Evolutionary conservation across 371 early-diverging fungal species (phyloP).

Genomic region (Mortierella sp.): DNA sequence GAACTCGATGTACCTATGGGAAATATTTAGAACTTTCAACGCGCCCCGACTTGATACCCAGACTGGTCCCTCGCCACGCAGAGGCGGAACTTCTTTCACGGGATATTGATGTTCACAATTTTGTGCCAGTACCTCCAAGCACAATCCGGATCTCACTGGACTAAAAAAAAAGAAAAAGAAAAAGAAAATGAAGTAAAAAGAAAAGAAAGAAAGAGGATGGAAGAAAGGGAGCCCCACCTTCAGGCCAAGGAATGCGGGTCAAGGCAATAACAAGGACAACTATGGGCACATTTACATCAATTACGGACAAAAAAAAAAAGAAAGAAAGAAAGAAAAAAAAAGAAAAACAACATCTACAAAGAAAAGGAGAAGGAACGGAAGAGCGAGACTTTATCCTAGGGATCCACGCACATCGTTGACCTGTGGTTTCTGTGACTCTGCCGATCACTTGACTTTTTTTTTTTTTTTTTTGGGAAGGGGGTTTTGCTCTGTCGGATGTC

Average conservation of each 20-base stretch:
- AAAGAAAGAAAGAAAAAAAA: neutral
- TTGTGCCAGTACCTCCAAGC: constrained; percentile 57
- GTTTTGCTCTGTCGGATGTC: too few species aligned
- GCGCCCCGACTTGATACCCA: constrained; percentile 69
- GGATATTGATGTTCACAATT: constrained; percentile 69
- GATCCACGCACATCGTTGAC: neutral
- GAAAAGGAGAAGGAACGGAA: neutral
- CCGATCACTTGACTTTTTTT: neutral
- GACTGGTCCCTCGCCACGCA: constrained; percentile 75
- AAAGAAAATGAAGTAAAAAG: neutral
- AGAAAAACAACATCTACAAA: neutral
- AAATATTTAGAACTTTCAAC: constrained; percentile 72
- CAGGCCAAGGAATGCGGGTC: too few species aligned
- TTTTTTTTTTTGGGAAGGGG: too few species aligned
- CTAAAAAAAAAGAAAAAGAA: constrained; percentile 1
- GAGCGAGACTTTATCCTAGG: neutral
- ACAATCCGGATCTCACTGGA: constrained; percentile 34
- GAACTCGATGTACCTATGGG: too few species aligned
- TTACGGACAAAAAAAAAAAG: neutral
- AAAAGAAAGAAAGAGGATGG: neutral
- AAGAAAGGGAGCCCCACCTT: too few species aligned
- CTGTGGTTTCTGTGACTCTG: neutral
- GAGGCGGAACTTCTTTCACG: constrained; percentile 58
- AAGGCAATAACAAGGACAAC: too few species aligned
- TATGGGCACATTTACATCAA: too few species aligned